Evolutionary conservation across 306 rosid species (phyloP).

Genomic region (Rosa rugosa): DNA sequence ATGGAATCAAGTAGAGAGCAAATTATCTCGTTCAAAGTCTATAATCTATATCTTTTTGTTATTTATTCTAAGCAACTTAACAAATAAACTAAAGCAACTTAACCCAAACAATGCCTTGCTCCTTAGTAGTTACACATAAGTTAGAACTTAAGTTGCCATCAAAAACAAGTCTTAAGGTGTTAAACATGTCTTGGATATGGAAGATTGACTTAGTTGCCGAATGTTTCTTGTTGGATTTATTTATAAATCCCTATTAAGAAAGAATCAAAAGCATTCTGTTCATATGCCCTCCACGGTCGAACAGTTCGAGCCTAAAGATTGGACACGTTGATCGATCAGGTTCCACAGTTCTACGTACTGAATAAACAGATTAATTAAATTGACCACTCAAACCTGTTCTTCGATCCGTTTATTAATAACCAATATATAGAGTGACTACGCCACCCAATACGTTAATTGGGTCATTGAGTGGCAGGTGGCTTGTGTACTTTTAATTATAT

Average conservation of each 20-base stretch:
- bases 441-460: conserved; percentile 18
- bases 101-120: not conserved
- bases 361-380: not conserved
- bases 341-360: not conserved
- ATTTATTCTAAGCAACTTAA: not conserved
- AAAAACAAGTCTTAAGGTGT: not conserved
- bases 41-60: not conserved
- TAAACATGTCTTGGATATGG: not conserved
- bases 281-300: not conserved
- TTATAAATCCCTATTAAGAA: not conserved
- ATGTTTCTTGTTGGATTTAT: not conserved
- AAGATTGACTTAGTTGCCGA: not conserved
- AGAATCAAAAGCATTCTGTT: conserved; percentile 12
- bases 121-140: not conserved
- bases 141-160: not conserved
- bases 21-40: not conserved
- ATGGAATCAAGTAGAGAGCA: not conserved
- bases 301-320: not conserved
- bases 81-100: not conserved
- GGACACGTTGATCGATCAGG: not conserved
- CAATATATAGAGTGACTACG: not conserved
- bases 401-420: not conserved
- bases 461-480: not conserved
- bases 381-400: conserved; percentile 10
- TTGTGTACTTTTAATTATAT: not conserved